These are phyloP conservation scores for Diaporthe citriasiana DNA, from an alignment of 2,329 filamentous ascomycete species.

Conservation along the genomic window DNA sequence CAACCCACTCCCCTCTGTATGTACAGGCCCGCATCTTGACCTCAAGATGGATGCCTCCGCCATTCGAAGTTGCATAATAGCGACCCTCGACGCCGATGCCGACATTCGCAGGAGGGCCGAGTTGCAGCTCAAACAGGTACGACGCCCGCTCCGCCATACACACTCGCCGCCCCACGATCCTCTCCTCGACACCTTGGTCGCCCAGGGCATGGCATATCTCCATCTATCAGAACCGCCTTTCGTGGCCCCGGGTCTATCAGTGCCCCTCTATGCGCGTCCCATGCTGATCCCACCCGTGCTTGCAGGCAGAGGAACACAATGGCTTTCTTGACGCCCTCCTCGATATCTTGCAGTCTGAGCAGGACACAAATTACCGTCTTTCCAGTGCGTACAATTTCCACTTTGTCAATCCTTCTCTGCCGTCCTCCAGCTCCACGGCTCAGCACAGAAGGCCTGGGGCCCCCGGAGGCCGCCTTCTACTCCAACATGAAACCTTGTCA, in stretches of 20 bases:
- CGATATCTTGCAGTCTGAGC: conserved; percentile 90
- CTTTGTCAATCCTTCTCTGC: conserved; percentile 43
- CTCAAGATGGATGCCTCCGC: conserved; percentile 79
- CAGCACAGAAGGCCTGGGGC: not conserved
- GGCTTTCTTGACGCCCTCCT: conserved; percentile 93
- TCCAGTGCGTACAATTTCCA: conserved; percentile 77
- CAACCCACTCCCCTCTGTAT: conserved; percentile 37
- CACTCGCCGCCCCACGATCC: conserved; percentile 22
- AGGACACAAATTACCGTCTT: conserved; percentile 85
- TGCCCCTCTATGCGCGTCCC: conserved; percentile 24
- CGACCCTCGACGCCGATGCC: conserved; percentile 81
- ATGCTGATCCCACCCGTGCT: conserved; percentile 45
- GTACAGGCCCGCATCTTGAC: conserved; percentile 39
- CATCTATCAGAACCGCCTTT: conserved; percentile 35
- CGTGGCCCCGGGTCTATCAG: not conserved
- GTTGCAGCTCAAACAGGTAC: conserved; percentile 84
- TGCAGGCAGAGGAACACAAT: conserved; percentile 87
- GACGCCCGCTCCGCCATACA: conserved; percentile 48
- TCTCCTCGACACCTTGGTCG: conserved; percentile 9
- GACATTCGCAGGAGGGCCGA: conserved; percentile 83
- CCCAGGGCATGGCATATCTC: not conserved
- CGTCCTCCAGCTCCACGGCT: conserved; percentile 38
- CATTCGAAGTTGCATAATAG: conserved; percentile 82
- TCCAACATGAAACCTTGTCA: conserved; percentile 36
- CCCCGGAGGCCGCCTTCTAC: conserved; percentile 9